Evolutionary conservation across 495 filamentous ascomycete genomes (phyloP).

Genomic region (Penicillium bialowiezense): DNA sequence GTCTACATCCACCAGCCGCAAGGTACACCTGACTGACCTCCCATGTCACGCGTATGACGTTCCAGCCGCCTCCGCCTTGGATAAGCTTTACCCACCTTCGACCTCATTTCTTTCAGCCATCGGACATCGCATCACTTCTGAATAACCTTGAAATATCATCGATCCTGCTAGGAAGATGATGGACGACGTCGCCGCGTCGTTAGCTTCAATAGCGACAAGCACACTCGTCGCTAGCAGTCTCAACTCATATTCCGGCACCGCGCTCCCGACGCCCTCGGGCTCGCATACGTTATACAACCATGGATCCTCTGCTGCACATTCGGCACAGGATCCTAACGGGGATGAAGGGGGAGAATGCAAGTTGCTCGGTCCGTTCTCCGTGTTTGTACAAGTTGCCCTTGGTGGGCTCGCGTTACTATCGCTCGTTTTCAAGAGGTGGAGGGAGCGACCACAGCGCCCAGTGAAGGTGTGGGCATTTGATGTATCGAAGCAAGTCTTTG

Average conservation of each 20-base stretch:
- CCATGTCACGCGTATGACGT: constrained; percentile 9
- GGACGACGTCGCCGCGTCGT: constrained; percentile 7
- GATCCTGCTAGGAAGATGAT: constrained; percentile 1
- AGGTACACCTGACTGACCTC: neutral
- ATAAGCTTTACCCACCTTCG: constrained; percentile 1
- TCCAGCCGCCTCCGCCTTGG: neutral
- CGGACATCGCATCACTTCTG: neutral
- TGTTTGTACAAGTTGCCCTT: constrained; percentile 86
- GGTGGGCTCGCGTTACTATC: constrained; percentile 78
- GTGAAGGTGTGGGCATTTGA: constrained; percentile 96
- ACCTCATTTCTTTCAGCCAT: neutral
- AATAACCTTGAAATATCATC: neutral
- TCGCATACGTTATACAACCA: constrained; percentile 19
- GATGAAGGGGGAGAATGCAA: constrained; percentile 68
- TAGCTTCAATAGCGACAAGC: constrained; percentile 21
- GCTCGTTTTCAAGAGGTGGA: constrained; percentile 89
- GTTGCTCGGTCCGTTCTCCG: constrained; percentile 80
- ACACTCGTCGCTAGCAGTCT: constrained; percentile 14
- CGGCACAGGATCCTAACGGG: constrained; percentile 16
- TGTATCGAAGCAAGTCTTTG: constrained; percentile 95
- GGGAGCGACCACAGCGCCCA: constrained; percentile 86
- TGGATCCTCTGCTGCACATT: constrained; percentile 7
- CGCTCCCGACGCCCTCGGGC: constrained; percentile 6
- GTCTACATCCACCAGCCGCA: too few relatives aligned
- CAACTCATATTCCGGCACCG: constrained; percentile 1